A percentile compares a stretch with the other conserved stretches of the same genome.
Conservation (phyloP, 2,329 filamentous ascomycete species). For the Phialemoniopsis sp. region DNA sequence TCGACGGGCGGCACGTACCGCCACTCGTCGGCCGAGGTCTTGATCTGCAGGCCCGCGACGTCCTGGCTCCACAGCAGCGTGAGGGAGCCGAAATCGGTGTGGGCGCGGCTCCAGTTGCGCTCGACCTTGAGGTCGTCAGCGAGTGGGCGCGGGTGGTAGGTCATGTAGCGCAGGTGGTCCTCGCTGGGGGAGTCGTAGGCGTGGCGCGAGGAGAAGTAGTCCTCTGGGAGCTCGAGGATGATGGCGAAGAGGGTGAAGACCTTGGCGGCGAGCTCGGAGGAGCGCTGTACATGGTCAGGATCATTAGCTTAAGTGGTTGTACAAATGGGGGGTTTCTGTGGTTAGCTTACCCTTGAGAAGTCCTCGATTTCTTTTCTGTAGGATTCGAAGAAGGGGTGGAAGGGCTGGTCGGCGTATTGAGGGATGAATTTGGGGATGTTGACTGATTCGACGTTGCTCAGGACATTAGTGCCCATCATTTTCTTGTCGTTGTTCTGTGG, state of each 20-base stretch:
- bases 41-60: constrained; percentile 46
- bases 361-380: constrained; percentile 50
- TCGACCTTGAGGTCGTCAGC: constrained; percentile 33
- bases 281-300: constrained; percentile 8
- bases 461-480: constrained; percentile 23
- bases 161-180: constrained; percentile 57
- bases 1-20: constrained; percentile 38
- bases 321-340: no score
- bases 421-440: constrained; percentile 31
- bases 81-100: constrained; percentile 48
- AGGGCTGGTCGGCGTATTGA: constrained; percentile 22
- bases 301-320: no score
- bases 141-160: constrained; percentile 44
- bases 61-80: constrained; percentile 52
- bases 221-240: constrained; percentile 51
- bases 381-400: constrained; percentile 36
- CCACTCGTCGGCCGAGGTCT: constrained; percentile 26
- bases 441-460: constrained; percentile 31
- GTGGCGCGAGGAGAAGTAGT: constrained; percentile 49
- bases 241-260: constrained; percentile 34
- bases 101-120: constrained; percentile 32
- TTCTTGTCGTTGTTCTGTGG: constrained; percentile 21
- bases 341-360: constrained; percentile 37
- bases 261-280: constrained; percentile 25
- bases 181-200: constrained; percentile 49